Evolutionary conservation across 208 protist genomes (phyloP).

Genomic region (Acanthamoeba triangularis): DNA sequence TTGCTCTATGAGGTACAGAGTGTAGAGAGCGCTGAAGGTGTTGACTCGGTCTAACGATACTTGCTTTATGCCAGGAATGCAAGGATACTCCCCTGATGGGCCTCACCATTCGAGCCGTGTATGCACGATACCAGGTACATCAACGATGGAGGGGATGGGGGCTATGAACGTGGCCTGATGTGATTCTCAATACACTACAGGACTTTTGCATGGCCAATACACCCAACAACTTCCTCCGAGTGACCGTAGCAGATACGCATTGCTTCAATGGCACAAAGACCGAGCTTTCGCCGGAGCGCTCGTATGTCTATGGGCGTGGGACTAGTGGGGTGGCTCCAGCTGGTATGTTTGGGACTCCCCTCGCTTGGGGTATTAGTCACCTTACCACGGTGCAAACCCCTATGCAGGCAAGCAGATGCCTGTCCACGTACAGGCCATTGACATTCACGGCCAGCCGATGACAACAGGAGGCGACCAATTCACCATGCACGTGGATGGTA

Average conservation of each 20-base stretch:
- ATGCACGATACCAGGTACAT: not conserved
- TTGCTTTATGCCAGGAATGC: not conserved
- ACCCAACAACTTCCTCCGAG: not conserved
- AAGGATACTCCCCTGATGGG: slow-evolving; percentile 35
- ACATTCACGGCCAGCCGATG: slow-evolving; percentile 11
- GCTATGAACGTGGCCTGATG: not conserved
- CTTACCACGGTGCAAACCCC: not conserved
- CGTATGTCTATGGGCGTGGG: not conserved
- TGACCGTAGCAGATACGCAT: not conserved
- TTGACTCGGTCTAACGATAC: not conserved
- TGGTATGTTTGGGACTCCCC: not conserved
- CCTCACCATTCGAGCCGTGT: not conserved
- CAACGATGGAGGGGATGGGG: not conserved
- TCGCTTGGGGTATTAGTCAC: not conserved
- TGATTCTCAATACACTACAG: not conserved
- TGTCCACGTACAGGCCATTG: not conserved
- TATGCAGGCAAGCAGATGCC: not conserved
- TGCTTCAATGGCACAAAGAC: slow-evolving; percentile 8
- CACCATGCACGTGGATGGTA: not conserved
- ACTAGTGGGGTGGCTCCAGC: not conserved
- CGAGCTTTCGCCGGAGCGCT: not conserved
- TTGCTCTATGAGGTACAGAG: not conserved
- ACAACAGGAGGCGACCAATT: slow-evolving; percentile 19
- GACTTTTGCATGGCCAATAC: slow-evolving; percentile 56
- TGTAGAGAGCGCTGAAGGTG: too few species aligned